A percentile compares a stretch with the other conserved stretches of the same genome.
These are phyloP conservation scores for Plasmodium gallinaceum DNA, from an alignment of 169 alveolate species.

Conservation along the genomic window DNA sequence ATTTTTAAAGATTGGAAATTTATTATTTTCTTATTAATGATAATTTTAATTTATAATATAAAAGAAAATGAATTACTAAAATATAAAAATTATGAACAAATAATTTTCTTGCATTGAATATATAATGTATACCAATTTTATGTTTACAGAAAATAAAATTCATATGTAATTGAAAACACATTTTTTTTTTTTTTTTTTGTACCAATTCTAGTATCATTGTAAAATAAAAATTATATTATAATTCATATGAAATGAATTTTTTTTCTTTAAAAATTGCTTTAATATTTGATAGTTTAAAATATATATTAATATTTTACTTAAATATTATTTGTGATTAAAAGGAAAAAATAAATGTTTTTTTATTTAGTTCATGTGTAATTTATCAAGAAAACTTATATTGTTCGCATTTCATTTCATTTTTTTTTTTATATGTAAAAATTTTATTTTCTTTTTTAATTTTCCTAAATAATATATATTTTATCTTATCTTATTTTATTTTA, in stretches of 20 bases:
- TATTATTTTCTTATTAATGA: too few species aligned
- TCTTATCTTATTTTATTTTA: neutral
- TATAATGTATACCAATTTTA: too few species aligned
- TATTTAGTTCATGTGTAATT: conserved; percentile 7
- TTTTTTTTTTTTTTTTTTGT: too few species aligned
- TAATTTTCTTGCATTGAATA: too few species aligned
- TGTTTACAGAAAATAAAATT: too few species aligned
- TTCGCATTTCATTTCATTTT: conserved; percentile 8
- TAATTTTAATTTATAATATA: too few species aligned
- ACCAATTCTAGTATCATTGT: too few species aligned
- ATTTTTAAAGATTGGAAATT: too few species aligned
- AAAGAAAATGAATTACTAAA: too few species aligned
- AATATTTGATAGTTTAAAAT: conserved; percentile 5
- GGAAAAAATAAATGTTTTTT: neutral
- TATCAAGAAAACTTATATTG: neutral
- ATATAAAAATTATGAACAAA: too few species aligned
- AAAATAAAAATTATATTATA: conserved; percentile 2
- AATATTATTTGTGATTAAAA: conserved; percentile 17
- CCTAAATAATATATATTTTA: neutral
- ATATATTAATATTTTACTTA: conserved; percentile 5
- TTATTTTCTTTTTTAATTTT: neutral
- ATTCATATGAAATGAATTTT: too few species aligned
- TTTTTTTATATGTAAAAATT: neutral
- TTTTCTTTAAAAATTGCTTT: conserved; percentile 1
- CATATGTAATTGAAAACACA: too few species aligned